These are phyloP conservation scores for Crithidia sp. DNA, from an alignment of 208 protist genomes.

Conservation along the genomic window DNA sequence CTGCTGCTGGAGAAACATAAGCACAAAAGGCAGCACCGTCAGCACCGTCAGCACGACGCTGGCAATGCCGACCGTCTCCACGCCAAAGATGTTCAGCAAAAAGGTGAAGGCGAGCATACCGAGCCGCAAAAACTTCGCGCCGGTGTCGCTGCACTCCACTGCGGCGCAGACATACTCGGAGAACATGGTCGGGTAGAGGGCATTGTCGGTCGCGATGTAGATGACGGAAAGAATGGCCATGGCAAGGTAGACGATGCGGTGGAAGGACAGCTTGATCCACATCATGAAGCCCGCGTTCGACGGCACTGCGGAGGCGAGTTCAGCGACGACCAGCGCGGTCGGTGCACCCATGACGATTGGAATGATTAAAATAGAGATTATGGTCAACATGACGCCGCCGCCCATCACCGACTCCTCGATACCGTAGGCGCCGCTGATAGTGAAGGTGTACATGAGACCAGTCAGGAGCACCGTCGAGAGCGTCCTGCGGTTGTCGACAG, in stretches of 20 bases:
- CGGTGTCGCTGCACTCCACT: constrained; percentile 35
- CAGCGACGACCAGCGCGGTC: constrained; percentile 71
- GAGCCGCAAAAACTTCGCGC: constrained; percentile 37
- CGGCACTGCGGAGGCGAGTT: constrained; percentile 73
- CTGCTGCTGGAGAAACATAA: constrained; percentile 68
- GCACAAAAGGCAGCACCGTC: constrained; percentile 64
- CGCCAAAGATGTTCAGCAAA: constrained; percentile 67
- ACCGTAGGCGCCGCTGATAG: constrained; percentile 76
- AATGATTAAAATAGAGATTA: constrained; percentile 72
- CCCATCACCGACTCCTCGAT: constrained; percentile 87
- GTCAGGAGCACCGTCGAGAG: constrained; percentile 72
- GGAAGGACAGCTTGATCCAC: constrained; percentile 74
- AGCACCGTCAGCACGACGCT: constrained; percentile 65
- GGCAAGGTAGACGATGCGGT: constrained; percentile 64
- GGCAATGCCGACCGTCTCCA: constrained; percentile 63
- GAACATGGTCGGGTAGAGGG: constrained; percentile 79
- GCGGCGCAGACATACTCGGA: constrained; percentile 79
- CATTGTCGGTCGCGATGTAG: constrained; percentile 76
- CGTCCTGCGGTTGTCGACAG: constrained; percentile 1
- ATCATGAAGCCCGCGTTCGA: constrained; percentile 82
- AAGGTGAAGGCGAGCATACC: constrained; percentile 62
- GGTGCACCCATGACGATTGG: constrained; percentile 72
- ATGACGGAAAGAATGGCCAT: constrained; percentile 72
- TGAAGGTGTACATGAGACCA: constrained; percentile 86
- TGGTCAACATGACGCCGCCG: constrained; percentile 67